Conservation (phyloP, 441 rosid genomes). For the Gossypium aridum region DNA sequence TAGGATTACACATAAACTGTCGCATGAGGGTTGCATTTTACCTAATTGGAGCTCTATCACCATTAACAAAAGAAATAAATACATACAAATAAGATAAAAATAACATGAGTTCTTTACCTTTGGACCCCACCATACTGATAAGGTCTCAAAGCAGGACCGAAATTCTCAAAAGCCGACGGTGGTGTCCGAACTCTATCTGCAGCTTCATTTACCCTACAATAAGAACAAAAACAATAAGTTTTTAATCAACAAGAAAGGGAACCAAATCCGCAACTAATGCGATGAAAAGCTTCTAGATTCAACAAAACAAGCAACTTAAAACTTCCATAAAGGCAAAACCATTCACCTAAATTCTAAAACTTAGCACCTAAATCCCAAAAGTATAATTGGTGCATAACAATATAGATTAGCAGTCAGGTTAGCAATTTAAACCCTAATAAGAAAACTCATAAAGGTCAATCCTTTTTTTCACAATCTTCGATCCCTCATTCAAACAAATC, state of each 20-base stretch:
- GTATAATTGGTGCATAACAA: neutral
- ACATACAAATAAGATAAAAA: neutral
- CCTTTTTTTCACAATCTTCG: neutral
- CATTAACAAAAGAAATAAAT: neutral
- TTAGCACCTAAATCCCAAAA: neutral
- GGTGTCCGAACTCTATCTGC: slow-evolving; percentile 28
- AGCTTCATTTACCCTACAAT: slow-evolving; percentile 35
- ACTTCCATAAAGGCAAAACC: neutral
- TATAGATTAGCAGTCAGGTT: neutral
- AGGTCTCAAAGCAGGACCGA: slow-evolving; percentile 28
- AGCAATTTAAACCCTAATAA: neutral
- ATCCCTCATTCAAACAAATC: neutral
- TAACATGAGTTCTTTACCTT: slow-evolving; percentile 14
- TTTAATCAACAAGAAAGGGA: neutral
- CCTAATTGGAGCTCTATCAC: neutral
- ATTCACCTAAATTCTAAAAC: neutral
- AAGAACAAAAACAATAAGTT: slow-evolving; percentile 11
- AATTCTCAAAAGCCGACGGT: slow-evolving; percentile 30
- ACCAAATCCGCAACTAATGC: neutral
- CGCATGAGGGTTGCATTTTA: neutral
- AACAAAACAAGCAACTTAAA: neutral
- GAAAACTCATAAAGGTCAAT: neutral
- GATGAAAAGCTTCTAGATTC: neutral
- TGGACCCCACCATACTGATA: slow-evolving; percentile 28
- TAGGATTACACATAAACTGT: neutral